phyloP scores from a whole-genome alignment of 163 green algal species.

The Scenedesmus sp. region DNA sequence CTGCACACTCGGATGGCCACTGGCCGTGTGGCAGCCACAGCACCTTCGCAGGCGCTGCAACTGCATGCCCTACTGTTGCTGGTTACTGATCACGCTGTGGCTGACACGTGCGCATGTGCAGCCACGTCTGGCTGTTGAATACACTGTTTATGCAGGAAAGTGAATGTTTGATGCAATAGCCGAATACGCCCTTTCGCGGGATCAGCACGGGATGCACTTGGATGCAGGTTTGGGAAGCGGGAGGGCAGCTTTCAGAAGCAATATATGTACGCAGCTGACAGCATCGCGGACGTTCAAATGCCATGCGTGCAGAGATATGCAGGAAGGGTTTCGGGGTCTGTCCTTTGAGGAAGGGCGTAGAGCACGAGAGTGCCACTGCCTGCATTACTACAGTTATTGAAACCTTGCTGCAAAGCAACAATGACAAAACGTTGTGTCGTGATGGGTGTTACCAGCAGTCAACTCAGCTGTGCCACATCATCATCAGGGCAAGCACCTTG shows the following conservation, averaged over 20 bases:
- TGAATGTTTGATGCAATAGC: background rate
- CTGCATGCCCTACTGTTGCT: background rate
- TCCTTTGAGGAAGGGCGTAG: no score
- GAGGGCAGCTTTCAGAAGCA: no score
- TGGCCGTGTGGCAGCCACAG: background rate
- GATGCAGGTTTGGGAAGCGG: background rate
- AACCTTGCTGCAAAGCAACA: no score
- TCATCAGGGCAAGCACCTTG: background rate
- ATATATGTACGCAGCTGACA: background rate
- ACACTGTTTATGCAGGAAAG: background rate
- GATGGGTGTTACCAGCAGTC: background rate
- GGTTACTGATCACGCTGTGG: background rate
- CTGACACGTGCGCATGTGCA: background rate
- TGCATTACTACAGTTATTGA: no score
- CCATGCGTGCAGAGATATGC: background rate
- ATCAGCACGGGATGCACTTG: background rate
- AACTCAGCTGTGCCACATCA: conserved; percentile 11
- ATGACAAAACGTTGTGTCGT: no score
- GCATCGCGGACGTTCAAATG: no score
- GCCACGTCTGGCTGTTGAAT: background rate
- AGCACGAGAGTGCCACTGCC: background rate
- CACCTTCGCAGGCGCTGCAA: background rate
- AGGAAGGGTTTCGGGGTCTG: conserved; percentile 13
- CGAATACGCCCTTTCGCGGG: no score
- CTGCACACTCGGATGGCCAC: background rate